These are phyloP conservation scores for Bipolaris oryzae DNA, from an alignment of 2,329 filamentous ascomycete genomes.

Conservation along the genomic window DNA sequence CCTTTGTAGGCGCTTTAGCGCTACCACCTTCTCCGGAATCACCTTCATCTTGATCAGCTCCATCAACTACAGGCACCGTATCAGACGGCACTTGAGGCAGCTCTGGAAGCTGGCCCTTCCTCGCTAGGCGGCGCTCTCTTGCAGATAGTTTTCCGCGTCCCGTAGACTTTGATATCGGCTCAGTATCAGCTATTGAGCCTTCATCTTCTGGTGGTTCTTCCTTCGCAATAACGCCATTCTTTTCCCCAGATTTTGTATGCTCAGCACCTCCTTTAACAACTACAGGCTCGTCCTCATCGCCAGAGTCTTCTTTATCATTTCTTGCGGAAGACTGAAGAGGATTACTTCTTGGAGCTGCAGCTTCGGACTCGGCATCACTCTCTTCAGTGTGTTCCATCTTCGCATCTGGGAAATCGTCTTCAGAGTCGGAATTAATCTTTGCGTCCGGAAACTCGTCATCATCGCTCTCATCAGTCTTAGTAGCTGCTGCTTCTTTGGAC, in stretches of 20 bases:
- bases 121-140: slow-evolving; percentile 46
- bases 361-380: slow-evolving; percentile 45
- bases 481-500: slow-evolving; percentile 21
- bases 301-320: slow-evolving; percentile 20
- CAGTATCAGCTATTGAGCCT: slow-evolving; percentile 37
- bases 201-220: slow-evolving; percentile 34
- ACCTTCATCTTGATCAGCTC: slow-evolving; percentile 42
- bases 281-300: slow-evolving; percentile 34
- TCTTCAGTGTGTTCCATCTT: slow-evolving; percentile 46
- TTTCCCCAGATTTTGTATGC: slow-evolving; percentile 20
- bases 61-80: slow-evolving; percentile 16
- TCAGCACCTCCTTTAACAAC: slow-evolving; percentile 9
- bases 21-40: slow-evolving; percentile 28
- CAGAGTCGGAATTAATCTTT: slow-evolving; percentile 45
- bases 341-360: slow-evolving; percentile 40
- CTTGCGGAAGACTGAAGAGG: slow-evolving; percentile 46
- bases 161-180: slow-evolving; percentile 29
- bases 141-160: slow-evolving; percentile 47
- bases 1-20: slow-evolving; percentile 20
- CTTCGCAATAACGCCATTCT: slow-evolving; percentile 5
- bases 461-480: slow-evolving; percentile 40
- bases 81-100: slow-evolving; percentile 19
- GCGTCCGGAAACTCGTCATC: slow-evolving; percentile 55
- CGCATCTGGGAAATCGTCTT: slow-evolving; percentile 56
- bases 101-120: slow-evolving; percentile 43